A percentile compares a stretch with the other conserved stretches of the same genome.
Conservation (phyloP, 1,139 yeast species). For the Yamadazyma triangularis region DNA sequence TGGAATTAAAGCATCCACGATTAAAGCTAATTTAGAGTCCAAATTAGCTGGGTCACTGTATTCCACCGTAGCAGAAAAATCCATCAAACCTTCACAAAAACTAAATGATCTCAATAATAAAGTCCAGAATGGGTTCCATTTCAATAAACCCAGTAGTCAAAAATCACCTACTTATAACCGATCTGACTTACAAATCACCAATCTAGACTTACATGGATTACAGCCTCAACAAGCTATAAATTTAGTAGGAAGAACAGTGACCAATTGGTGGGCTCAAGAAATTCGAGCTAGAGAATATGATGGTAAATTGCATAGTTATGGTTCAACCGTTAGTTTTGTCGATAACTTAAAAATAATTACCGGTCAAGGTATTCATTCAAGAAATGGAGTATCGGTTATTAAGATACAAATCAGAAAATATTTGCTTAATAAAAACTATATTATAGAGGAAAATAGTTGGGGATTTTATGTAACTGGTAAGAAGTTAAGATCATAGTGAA, state of each 20-base stretch:
- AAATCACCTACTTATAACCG: too few relatives aligned
- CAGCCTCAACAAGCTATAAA: conserved; percentile 40
- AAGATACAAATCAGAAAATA: conserved; percentile 32
- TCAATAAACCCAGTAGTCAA: too few relatives aligned
- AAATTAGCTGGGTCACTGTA: too few relatives aligned
- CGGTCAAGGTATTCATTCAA: conserved; percentile 63
- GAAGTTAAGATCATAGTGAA: too few relatives aligned
- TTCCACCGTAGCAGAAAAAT: background rate
- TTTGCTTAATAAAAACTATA: conserved; percentile 28
- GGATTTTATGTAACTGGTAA: conserved; percentile 41
- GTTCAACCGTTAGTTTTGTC: conserved; percentile 27
- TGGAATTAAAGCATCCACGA: background rate
- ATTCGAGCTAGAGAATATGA: conserved; percentile 30
- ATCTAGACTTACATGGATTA: conserved; percentile 57
- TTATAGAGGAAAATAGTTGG: conserved; percentile 43
- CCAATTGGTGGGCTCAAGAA: conserved; percentile 56
- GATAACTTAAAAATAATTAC: conserved; percentile 43
- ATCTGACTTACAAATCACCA: conserved; percentile 12
- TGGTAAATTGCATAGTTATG: conserved; percentile 30
- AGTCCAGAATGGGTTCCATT: too few relatives aligned
- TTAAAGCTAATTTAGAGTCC: background rate
- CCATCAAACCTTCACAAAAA: background rate
- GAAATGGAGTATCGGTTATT: conserved; percentile 45
- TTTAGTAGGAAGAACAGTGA: conserved; percentile 26
- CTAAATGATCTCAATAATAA: too few relatives aligned